Conservation (phyloP, 768 basidiomycete genomes). For the Auriscalpium orientale region DNA sequence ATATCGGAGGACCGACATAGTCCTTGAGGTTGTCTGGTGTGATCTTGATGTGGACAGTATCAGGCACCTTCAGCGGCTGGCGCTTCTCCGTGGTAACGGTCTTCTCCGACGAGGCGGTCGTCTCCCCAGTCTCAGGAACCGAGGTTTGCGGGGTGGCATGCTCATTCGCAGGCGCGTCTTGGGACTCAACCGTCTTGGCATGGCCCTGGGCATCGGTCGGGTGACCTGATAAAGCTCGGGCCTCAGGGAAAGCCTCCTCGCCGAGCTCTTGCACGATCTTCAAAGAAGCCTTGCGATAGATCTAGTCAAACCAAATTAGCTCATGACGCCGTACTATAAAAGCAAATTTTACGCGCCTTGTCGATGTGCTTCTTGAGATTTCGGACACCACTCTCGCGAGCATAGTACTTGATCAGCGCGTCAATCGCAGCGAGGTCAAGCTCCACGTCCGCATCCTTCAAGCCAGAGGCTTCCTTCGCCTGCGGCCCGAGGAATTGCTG, state of each 20-base stretch:
- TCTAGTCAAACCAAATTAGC: slow-evolving; percentile 36
- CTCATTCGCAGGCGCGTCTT: slow-evolving; percentile 39
- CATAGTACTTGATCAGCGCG: slow-evolving; percentile 91
- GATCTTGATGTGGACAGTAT: slow-evolving; percentile 70
- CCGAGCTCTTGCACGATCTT: slow-evolving; percentile 88
- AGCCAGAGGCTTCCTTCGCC: slow-evolving; percentile 84
- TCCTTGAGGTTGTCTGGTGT: slow-evolving; percentile 87
- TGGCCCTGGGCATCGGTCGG: slow-evolving; percentile 13
- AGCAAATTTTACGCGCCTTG: slow-evolving; percentile 50
- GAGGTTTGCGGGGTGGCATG: slow-evolving; percentile 13
- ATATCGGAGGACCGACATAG: slow-evolving; percentile 93
- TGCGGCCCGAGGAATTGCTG: slow-evolving; percentile 85
- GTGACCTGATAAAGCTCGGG: slow-evolving; percentile 23
- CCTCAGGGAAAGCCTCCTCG: slow-evolving; percentile 79
- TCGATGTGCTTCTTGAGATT: slow-evolving; percentile 98
- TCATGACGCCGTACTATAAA: not conserved
- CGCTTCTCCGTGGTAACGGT: slow-evolving; percentile 75
- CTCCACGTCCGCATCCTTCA: slow-evolving; percentile 76
- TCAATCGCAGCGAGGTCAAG: slow-evolving; percentile 76
- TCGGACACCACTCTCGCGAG: slow-evolving; percentile 93
- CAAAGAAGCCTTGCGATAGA: slow-evolving; percentile 93
- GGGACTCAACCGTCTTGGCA: slow-evolving; percentile 40
- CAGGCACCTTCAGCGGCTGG: slow-evolving; percentile 75
- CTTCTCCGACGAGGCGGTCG: slow-evolving; percentile 13
- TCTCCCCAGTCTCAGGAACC: slow-evolving; percentile 19